Base-by-base conservation (phyloP, 2,329 filamentous ascomycete species). In the Cytospora leucostoma region DNA sequence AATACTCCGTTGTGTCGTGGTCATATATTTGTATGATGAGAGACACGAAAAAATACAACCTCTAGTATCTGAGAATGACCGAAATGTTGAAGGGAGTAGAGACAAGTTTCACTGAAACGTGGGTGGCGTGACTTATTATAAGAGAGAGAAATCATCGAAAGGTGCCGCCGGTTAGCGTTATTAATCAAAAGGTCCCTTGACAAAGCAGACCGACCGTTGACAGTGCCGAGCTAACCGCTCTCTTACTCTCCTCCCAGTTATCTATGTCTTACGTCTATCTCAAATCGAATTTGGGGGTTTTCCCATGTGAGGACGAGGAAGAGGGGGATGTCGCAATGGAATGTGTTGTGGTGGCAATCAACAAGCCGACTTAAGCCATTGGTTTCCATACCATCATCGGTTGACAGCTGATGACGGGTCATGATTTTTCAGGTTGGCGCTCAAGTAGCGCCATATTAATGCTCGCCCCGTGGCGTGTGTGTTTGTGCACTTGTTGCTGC, bases 11-110 rank as follows among this genome's bases (percentile, higher is more conserved):
- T 66, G 67, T 55, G 68, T 66, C 65, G 74, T 70, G 68, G 70
- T 68, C 78, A 80, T 80, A 72, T 27, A 27, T 3, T 27, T 68
- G 71, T 66, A 59, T 67, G 37, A 17, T 32, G n/a, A 47, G n/a
- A 19, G n/a, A 21, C 52, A n/a, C 38, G 15, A 55, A 67, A 40
- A 64, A 50, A 55, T 15, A 40, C 4, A 38, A n/a, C 37, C 33
- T 37, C 44, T 54, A 21, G 49, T 13, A 47, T 49, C 13, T 37
- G 17, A 8, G 35, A 15, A 21, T 57, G 34, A 58, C 33, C 58
- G 51, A 50, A n/a, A 4, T 54, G 40, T 38, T 56, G 56, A 62
- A 60, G 59, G 59, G 63, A 63, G 40, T 59, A 62, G 40, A 58
- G 37, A 49, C 32, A 56, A 35, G 53, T 62, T 27, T 52, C 8